Evolutionary conservation across 148 eudicot species (phyloP).

Genomic region (Pharnaceum exiguum): DNA sequence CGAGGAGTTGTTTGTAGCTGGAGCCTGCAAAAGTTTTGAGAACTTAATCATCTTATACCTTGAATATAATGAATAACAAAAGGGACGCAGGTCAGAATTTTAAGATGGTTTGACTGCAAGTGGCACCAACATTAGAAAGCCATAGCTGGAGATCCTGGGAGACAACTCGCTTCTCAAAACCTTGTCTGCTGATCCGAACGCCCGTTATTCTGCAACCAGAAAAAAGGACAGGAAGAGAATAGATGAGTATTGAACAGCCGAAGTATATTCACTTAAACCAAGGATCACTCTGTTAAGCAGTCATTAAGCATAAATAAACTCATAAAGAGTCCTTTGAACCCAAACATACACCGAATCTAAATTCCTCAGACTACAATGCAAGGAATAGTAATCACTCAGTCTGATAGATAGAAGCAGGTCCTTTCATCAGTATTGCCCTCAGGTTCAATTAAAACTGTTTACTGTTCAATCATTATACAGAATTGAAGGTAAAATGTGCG

Average conservation of each 20-base stretch:
- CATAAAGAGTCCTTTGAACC: too few relatives aligned
- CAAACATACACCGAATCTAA: too few relatives aligned
- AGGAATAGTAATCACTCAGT: too few relatives aligned
- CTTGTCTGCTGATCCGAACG: conserved; percentile 79
- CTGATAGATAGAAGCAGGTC: too few relatives aligned
- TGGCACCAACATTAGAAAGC: conserved; percentile 81
- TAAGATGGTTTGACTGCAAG: not conserved
- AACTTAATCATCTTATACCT: not conserved
- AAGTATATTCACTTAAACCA: too few relatives aligned
- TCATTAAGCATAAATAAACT: too few relatives aligned
- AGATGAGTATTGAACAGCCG: not conserved
- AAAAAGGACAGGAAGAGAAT: not conserved
- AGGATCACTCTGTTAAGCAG: too few relatives aligned
- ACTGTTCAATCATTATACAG: too few relatives aligned
- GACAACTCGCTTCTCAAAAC: conserved; percentile 94
- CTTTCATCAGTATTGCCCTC: too few relatives aligned
- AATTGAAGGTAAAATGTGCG: too few relatives aligned
- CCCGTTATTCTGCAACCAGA: conserved; percentile 52
- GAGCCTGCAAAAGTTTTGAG: conserved; percentile 49
- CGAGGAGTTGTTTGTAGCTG: conserved; percentile 55
- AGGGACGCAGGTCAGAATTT: not conserved
- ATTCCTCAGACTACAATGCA: too few relatives aligned
- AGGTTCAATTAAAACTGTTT: too few relatives aligned
- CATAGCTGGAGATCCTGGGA: conserved; percentile 97
- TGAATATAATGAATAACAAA: not conserved